Conservation (phyloP, 2,329 filamentous ascomycete species). For the Penicillium aurantiogriseum region DNA sequence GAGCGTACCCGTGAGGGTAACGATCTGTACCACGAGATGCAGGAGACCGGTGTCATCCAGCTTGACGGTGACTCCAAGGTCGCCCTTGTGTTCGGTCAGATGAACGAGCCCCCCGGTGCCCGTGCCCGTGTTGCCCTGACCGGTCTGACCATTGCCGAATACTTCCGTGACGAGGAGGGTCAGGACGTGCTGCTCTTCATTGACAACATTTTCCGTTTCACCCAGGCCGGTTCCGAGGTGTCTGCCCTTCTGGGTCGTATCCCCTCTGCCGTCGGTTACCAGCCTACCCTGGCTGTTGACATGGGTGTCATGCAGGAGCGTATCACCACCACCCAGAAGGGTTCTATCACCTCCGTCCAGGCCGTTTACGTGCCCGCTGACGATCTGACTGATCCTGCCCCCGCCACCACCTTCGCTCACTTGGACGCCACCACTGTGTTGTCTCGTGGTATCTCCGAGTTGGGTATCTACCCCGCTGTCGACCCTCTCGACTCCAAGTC, state of each 20-base stretch:
- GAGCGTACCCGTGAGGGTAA: constrained; percentile 99
- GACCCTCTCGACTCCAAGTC: constrained; percentile 99
- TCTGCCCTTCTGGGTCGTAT: constrained; percentile 99
- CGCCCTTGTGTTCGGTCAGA: constrained; percentile 98
- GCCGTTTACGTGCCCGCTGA: constrained; percentile 99
- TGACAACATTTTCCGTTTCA: constrained; percentile 99
- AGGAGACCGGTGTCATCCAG: constrained; percentile 99
- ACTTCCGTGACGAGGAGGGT: constrained; percentile 77
- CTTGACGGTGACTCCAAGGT: constrained; percentile 99
- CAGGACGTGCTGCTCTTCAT: constrained; percentile 99
- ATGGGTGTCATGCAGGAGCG: constrained; percentile 99
- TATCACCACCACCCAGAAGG: constrained; percentile 99
- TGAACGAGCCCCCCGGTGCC: constrained; percentile 99
- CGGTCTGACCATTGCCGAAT: constrained; percentile 67
- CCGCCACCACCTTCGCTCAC: constrained; percentile 98
- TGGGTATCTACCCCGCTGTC: constrained; percentile 99
- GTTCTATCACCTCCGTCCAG: constrained; percentile 99
- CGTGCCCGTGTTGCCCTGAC: constrained; percentile 99
- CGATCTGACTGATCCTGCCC: constrained; percentile 99
- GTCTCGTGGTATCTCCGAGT: constrained; percentile 99
- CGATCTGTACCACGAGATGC: constrained; percentile 99
- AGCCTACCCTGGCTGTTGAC: constrained; percentile 96
- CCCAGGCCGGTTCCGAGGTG: constrained; percentile 99
- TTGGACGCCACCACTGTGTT: constrained; percentile 99
- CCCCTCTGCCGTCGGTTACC: constrained; percentile 99